These are phyloP conservation scores for Plasmodium gaboni DNA, from an alignment of 169 alveolate species.

Conservation along the genomic window DNA sequence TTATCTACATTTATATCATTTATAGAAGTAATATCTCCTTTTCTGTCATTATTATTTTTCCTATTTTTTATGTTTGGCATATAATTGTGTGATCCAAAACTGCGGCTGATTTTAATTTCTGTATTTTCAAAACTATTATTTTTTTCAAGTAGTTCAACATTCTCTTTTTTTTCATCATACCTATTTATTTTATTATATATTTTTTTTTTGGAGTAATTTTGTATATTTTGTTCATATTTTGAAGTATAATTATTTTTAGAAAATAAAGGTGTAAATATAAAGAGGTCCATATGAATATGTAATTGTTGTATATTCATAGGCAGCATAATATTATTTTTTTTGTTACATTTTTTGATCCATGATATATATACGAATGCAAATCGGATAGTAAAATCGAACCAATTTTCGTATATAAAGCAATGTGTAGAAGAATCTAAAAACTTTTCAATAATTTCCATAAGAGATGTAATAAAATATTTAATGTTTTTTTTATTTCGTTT, in stretches of 20 bases:
- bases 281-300: constrained; percentile 22
- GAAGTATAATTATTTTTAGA: constrained; percentile 6
- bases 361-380: constrained; percentile 73
- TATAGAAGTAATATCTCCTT: constrained; percentile 5
- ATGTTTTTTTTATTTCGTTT: constrained; percentile 45
- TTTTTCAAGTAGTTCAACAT: constrained; percentile 43
- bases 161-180: constrained; percentile 6
- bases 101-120: constrained; percentile 72
- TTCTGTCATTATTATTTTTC: constrained; percentile 9
- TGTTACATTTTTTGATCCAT: constrained; percentile 64
- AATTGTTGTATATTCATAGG: constrained; percentile 60
- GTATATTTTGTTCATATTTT: neutral
- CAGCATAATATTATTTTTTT: constrained; percentile 10
- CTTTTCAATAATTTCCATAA: constrained; percentile 65
- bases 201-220: neutral
- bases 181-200: too few relatives aligned
- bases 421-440: constrained; percentile 20
- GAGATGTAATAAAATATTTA: constrained; percentile 69
- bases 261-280: constrained; percentile 49
- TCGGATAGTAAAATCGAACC: constrained; percentile 74
- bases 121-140: constrained; percentile 68
- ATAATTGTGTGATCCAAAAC: constrained; percentile 55
- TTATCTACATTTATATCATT: constrained; percentile 15
- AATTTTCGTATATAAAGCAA: constrained; percentile 64
- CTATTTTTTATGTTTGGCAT: constrained; percentile 62